Base-by-base conservation (phyloP, 176 grass and related monocot species). In the Pontederia paniculata region DNA sequence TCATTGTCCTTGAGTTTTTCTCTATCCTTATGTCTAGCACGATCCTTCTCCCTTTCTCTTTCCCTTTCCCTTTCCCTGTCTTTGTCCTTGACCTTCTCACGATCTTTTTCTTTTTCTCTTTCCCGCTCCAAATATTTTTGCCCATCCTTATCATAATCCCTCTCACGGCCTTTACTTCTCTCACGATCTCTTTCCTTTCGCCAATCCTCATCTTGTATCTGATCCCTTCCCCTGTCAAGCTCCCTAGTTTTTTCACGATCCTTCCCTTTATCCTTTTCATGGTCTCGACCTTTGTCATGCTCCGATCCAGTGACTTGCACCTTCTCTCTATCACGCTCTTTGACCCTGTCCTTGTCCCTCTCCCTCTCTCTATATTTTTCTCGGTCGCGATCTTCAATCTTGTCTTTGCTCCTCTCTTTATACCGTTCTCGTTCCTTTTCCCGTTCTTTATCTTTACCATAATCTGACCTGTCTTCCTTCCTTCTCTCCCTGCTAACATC, bases 331-430 rank as follows among this genome's bases (percentile, higher is more conserved):
- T 54, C 64, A 22, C 16, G 50, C 25, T 67, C 64, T 6, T 37
- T 37, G 28, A 37, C 28, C 64, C 20, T 67, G 19, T 31, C 64
- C 53, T 31, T 67, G 13, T 67, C 64, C 17, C 53, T 54, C 16
- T 67, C 64, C 17, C 53, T 54, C 16, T 67, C 64, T 50, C 31
- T 67, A 25, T 52, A 54, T 9, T 67, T 67, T 21, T 67, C 64
- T 15, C 50, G 50, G 9, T 54, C 50, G 43, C 53, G 16, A 52
- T 67, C 50, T 17, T 67, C 50, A 43, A 67, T 2, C 64, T 50
- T 67, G 12, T 67, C 64, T 44, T 50, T 67, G 7, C n/a, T 67
- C 17, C 64, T 67, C 37, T 54, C 64, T 44, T 67, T 64, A 45
- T 64, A 44, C 12, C 61, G 61, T 17, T 64, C 49, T 17, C 64